A percentile compares a stretch with the other conserved stretches of the same genome.
These are phyloP conservation scores for Epichloe gansuensis DNA, from an alignment of 2,329 filamentous ascomycete genomes.

Conservation along the genomic window DNA sequence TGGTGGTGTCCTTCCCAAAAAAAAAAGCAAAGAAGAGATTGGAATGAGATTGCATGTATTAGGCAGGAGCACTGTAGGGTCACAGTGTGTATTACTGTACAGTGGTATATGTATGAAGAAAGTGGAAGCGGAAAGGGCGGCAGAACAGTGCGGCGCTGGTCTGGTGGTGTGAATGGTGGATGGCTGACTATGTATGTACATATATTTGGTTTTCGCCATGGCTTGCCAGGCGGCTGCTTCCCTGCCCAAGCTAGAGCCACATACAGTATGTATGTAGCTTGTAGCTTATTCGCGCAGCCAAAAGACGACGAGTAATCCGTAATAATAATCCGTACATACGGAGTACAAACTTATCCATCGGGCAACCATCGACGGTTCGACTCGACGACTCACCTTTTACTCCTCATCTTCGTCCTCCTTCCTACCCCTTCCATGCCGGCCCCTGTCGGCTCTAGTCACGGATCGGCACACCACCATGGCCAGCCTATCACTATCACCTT, in stretches of 20 bases:
- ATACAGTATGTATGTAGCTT: not conserved
- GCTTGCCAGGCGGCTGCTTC: not conserved
- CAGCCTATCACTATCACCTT: conserved; percentile 10
- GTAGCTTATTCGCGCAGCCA: not conserved
- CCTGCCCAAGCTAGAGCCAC: not conserved
- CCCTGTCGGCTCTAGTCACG: not conserved
- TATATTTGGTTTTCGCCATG: not conserved
- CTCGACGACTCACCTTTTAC: not conserved
- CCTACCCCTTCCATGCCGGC: not conserved
- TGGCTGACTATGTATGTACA: no score
- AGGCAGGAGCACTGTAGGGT: no score
- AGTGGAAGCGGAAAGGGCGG: no score
- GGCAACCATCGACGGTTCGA: not conserved
- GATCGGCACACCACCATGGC: not conserved
- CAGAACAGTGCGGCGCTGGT: no score
- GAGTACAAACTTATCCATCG: not conserved
- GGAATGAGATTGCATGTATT: no score
- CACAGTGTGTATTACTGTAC: no score
- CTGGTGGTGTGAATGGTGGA: no score
- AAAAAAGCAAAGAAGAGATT: no score
- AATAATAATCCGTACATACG: no score
- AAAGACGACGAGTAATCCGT: not conserved
- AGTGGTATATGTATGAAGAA: no score
- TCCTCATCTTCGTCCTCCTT: not conserved
- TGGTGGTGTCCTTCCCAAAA: no score